Evolutionary conservation across 164 flowering plant genomes (phyloP).

Genomic region (Magnolia changhungtana): DNA sequence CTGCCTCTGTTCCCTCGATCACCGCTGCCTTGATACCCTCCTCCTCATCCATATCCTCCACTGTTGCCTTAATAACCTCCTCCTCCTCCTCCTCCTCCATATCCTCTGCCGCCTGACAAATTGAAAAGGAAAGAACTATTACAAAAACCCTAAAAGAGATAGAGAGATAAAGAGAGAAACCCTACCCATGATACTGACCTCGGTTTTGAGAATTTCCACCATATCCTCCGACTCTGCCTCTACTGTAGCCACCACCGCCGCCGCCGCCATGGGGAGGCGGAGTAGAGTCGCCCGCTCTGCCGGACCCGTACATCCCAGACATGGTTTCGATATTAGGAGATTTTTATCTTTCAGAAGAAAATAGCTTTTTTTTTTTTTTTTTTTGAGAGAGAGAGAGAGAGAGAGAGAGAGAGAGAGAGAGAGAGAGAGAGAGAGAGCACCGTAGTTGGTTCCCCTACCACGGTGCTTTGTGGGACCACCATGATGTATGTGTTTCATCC

Average conservation of each 20-base stretch:
- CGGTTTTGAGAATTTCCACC: slow-evolving; percentile 45
- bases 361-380: too few relatives aligned
- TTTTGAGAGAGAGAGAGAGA: too few relatives aligned
- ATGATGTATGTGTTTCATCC: too few relatives aligned
- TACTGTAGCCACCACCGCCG: slow-evolving; percentile 18
- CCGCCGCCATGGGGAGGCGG: slow-evolving; percentile 29
- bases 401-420: too few relatives aligned
- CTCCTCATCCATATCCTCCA: slow-evolving; percentile 6
- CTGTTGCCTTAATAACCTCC: slow-evolving; percentile 11
- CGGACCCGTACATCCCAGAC: slow-evolving; percentile 59
- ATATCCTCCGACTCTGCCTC: slow-evolving; percentile 29
- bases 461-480: too few relatives aligned
- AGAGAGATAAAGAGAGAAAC: background rate
- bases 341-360: background rate
- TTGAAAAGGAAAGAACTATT: background rate
- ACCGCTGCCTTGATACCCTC: slow-evolving; percentile 1
- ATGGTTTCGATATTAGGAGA: slow-evolving; percentile 10
- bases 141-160: background rate
- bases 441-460: too few relatives aligned
- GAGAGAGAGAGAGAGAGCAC: too few relatives aligned
- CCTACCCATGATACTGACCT: slow-evolving; percentile 26
- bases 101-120: background rate
- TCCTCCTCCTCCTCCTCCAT: too few relatives aligned
- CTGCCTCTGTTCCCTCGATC: slow-evolving; percentile 12
- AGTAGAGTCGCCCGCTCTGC: slow-evolving; percentile 40